A percentile compares a stretch with the other conserved stretches of the same genome.
Evolutionary conservation across 2,329 filamentous ascomycete species (phyloP).

Genomic region (Ophiostoma ips): DNA sequence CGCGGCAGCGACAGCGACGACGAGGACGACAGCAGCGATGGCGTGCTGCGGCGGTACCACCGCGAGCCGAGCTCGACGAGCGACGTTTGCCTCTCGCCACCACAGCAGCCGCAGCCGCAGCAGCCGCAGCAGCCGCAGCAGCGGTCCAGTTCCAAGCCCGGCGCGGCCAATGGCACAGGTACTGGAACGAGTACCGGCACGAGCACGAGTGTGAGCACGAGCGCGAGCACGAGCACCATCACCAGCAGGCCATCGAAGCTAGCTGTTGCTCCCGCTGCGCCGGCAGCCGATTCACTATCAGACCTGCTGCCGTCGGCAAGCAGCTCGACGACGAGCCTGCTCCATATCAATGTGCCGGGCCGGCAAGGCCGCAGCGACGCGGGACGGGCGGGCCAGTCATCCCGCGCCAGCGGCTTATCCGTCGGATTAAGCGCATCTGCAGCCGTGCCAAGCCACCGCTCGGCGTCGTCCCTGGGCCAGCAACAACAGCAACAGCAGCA

Average conservation of each 20-base stretch:
- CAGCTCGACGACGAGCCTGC: constrained; percentile 10
- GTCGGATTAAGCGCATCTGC: neutral
- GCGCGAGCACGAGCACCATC: too few species aligned
- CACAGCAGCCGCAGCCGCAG: neutral
- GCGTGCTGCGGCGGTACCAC: neutral
- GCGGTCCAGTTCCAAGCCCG: neutral
- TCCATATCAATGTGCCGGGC: neutral
- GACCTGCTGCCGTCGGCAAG: neutral
- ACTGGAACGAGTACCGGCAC: neutral
- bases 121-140: neutral
- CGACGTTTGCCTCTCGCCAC: neutral
- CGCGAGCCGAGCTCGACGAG: neutral
- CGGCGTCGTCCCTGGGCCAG: constrained; percentile 2
- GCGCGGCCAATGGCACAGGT: neutral
- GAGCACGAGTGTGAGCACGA: too few species aligned
- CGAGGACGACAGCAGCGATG: neutral
- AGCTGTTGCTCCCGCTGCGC: neutral
- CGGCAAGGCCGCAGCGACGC: neutral
- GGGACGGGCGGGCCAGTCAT: neutral
- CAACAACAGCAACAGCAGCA: too few species aligned
- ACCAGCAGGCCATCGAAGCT: neutral
- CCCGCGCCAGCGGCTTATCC: too few species aligned
- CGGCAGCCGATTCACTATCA: neutral
- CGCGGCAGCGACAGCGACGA: neutral
- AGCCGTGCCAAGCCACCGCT: neutral